Evolutionary conservation across 2,329 filamentous ascomycete genomes (phyloP).

Genomic region (Penicillium sclerotigenum): DNA sequence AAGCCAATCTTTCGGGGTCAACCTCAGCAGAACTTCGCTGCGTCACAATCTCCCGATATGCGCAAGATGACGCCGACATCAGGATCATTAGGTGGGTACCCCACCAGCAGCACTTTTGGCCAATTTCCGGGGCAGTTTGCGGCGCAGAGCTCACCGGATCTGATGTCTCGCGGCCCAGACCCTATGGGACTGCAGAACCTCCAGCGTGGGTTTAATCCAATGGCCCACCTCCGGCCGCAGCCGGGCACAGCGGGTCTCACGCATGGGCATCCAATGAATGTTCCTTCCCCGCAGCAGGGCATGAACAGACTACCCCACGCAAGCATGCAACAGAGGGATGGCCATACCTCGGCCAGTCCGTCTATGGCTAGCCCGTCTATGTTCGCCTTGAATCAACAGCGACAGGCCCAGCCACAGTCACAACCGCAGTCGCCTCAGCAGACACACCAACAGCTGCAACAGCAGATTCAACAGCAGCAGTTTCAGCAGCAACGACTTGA

Average conservation of each 20-base stretch:
- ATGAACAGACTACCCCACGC: conserved; percentile 29
- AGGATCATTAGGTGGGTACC: conserved; percentile 30
- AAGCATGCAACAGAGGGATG: conserved; percentile 21
- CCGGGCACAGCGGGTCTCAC: conserved; percentile 27
- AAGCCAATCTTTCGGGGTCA: conserved; percentile 29
- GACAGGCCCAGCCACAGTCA: conserved; percentile 18
- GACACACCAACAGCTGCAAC: conserved; percentile 23
- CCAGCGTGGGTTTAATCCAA: conserved; percentile 31
- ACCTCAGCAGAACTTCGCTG: conserved; percentile 25
- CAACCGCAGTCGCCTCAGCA: conserved; percentile 30
- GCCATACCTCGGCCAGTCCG: conserved; percentile 19
- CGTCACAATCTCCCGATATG: conserved; percentile 31
- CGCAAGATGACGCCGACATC: conserved; percentile 35
- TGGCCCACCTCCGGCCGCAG: conserved; percentile 30
- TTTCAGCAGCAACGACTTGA: conserved; percentile 20
- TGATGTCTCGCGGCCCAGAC: conserved; percentile 29
- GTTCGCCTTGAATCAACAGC: conserved; percentile 23
- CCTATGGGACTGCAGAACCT: conserved; percentile 30
- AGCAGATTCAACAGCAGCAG: conserved; percentile 24
- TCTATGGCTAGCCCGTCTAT: conserved; percentile 25
- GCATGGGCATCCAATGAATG: conserved; percentile 28
- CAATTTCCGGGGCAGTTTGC: conserved; percentile 30
- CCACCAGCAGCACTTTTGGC: conserved; percentile 27
- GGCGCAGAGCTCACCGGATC: conserved; percentile 28
- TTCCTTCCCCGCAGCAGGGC: conserved; percentile 34